Evolutionary conservation across 2,329 filamentous ascomycete species (phyloP).

Genomic region (Macrophomina phaseolina): DNA sequence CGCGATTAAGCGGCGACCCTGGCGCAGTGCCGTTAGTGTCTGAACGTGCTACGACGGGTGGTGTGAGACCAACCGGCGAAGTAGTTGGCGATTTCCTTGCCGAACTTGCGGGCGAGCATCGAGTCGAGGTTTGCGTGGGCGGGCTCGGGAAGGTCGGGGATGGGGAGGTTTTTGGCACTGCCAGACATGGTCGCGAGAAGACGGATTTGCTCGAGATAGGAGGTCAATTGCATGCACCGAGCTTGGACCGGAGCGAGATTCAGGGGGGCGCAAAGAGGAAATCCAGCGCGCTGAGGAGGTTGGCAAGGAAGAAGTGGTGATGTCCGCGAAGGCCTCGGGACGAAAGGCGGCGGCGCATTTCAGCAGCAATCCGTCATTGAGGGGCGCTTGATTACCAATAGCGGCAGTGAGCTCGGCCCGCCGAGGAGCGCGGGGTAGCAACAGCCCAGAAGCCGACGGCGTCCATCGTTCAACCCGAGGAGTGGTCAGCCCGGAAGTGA

Average conservation of each 20-base stretch:
- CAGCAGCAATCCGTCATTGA: conserved; percentile 17
- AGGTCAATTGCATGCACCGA: conserved; percentile 28
- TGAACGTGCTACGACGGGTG: neutral
- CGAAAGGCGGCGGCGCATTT: neutral
- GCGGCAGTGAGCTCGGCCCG: conserved; percentile 21
- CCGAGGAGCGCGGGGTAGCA: conserved; percentile 14
- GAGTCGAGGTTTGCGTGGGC: conserved; percentile 65
- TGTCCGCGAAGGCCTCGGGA: neutral
- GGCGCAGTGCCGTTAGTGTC: conserved; percentile 24
- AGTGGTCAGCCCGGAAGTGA: too few relatives aligned
- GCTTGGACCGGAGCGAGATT: conserved; percentile 13
- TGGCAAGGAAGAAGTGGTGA: neutral
- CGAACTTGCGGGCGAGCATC: conserved; percentile 78
- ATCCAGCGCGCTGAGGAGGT: neutral
- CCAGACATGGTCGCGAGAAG: conserved; percentile 24
- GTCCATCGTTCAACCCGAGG: neutral
- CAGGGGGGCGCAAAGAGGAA: conserved; percentile 3
- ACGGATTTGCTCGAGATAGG: conserved; percentile 26
- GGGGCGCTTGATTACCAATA: conserved; percentile 24
- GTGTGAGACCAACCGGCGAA: conserved; percentile 61
- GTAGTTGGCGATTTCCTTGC: conserved; percentile 82
- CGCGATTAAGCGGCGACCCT: conserved; percentile 77
- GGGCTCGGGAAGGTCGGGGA: conserved; percentile 61
- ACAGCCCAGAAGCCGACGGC: neutral
- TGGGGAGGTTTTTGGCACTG: conserved; percentile 33